These are phyloP conservation scores for Voacanga thouarsii DNA, from an alignment of 257 asterid species.

Conservation along the genomic window DNA sequence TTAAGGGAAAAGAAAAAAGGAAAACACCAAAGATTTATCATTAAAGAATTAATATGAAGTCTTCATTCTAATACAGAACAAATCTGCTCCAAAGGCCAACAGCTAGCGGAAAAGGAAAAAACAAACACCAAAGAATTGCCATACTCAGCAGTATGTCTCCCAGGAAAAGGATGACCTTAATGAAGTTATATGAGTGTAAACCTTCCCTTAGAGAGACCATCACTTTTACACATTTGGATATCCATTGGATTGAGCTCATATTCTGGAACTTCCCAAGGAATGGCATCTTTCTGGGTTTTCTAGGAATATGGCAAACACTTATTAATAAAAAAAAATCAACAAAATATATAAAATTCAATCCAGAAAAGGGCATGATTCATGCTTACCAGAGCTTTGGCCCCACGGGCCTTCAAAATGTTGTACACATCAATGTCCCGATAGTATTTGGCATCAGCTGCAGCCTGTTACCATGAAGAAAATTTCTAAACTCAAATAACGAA, in stretches of 20 bases:
- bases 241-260: constrained; percentile 92
- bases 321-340: constrained; percentile 24
- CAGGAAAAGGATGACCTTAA: neutral
- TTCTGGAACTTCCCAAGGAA: constrained; percentile 98
- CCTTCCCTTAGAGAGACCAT: constrained; percentile 84
- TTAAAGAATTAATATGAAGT: no score
- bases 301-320: constrained; percentile 42
- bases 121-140: neutral
- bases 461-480: constrained; percentile 41
- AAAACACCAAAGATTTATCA: no score
- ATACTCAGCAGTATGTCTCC: neutral
- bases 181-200: constrained; percentile 14
- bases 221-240: constrained; percentile 85
- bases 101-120: neutral
- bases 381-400: constrained; percentile 85
- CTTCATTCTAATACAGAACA: neutral
- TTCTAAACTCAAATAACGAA: neutral
- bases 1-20: no score
- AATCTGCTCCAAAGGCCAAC: neutral
- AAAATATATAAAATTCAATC: constrained; percentile 14
- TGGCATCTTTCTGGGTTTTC: constrained; percentile 92
- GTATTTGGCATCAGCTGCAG: constrained; percentile 98
- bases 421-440: constrained; percentile 77
- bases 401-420: constrained; percentile 86
- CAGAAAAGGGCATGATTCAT: neutral